Percentiles rank a stretch among this genome's conserved stretches.
phyloP scores from a whole-genome alignment of 2,329 filamentous ascomycete genomes.

The Cladosporium austrohemisphaericum region DNA sequence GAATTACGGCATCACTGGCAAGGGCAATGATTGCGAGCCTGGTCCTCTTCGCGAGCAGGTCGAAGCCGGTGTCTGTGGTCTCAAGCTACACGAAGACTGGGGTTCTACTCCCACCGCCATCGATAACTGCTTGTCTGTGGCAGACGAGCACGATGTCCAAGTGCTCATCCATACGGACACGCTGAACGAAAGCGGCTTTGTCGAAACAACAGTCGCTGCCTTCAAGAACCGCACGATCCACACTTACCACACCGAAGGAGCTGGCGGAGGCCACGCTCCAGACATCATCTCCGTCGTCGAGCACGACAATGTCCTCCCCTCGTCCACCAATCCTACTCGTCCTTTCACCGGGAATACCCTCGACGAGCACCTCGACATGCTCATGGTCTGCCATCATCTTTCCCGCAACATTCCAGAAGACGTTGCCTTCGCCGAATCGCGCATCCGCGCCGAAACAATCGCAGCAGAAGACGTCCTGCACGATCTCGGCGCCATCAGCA shows the following conservation, averaged over 20 bases:
- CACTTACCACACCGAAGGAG: constrained; percentile 95
- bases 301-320: constrained; percentile 81
- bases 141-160: constrained; percentile 88
- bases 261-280: constrained; percentile 88
- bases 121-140: constrained; percentile 74
- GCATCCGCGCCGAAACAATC: constrained; percentile 93
- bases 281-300: constrained; percentile 95
- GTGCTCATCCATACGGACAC: constrained; percentile 95
- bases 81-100: constrained; percentile 97
- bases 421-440: constrained; percentile 88
- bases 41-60: constrained; percentile 73
- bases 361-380: constrained; percentile 95
- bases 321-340: constrained; percentile 86
- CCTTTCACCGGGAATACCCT: constrained; percentile 90
- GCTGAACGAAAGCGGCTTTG: constrained; percentile 94
- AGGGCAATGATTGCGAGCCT: constrained; percentile 79
- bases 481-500: constrained; percentile 89
- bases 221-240: constrained; percentile 87
- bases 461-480: constrained; percentile 95
- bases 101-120: constrained; percentile 87
- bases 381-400: constrained; percentile 96
- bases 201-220: constrained; percentile 82
- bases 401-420: constrained; percentile 92
- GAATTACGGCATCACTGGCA: constrained; percentile 87
- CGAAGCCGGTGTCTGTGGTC: constrained; percentile 76